Evolutionary conservation across 257 asterid genomes (phyloP), one percentile per base, ranked within the genome.

Genomic region (Gentiana macrophylla): DNA sequence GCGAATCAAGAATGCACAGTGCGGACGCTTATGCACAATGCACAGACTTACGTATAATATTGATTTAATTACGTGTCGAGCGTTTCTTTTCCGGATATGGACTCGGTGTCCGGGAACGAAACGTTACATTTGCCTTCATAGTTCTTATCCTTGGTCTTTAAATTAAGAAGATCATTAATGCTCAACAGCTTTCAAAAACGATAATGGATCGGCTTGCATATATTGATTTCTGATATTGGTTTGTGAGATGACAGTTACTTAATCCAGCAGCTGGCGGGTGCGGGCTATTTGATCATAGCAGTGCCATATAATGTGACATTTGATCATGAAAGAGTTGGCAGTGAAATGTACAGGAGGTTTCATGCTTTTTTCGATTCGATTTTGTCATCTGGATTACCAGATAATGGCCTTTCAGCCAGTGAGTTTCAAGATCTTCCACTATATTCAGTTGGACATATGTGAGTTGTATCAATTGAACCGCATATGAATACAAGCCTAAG

Each of bases 261-360:
- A 15, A 75, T 87, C 12, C 83, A 68, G 72, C 78, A 72, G 62
- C 65, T 92, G 77, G 95, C 97, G 53, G 77, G 62, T 35, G 97
- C 85, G 71, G 97, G 97, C 47, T 92, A 82, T 74, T 65, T 87
- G 67, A 75, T 92, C 13, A 73, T 92, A 53, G 83, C 83, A 5
- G 97, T 92, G 74, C 98, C 98, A 5, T 92, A 92, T 59, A 85
- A 92, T 59, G 98, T 85, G 70, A 92, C 95, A 11, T 92, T 92
- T 74, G 94, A 92, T 53, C 98, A 92, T 50, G 86, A 80, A 52
- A 75, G 67, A 70, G 90, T 82, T 45, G 66, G 93, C 1, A 77
- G 76, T 56, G 87, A 84, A 62, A 76, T 83, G 55, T 85, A 62
- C 72, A 73, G 78, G 64, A 76, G 97, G 57, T 87, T 84, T 62